Evolutionary conservation across 306 rosid genomes (phyloP).

Genomic region (Quercus robur): DNA sequence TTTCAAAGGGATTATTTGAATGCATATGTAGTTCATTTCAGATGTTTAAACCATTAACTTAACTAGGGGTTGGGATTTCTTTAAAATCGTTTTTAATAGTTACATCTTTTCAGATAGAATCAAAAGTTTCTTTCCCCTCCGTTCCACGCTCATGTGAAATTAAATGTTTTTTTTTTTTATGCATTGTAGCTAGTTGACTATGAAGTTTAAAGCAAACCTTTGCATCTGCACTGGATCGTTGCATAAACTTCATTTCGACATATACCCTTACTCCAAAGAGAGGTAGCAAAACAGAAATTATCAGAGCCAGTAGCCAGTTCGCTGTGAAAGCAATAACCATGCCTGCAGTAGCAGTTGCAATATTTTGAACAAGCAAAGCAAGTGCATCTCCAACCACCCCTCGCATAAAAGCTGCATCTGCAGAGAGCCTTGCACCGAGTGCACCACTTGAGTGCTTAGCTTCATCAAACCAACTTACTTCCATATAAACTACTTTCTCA

Average conservation of each 20-base stretch:
- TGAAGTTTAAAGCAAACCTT: slow-evolving; percentile 46
- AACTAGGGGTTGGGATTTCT: no score
- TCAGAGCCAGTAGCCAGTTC: slow-evolving; percentile 66
- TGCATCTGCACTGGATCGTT: slow-evolving; percentile 59
- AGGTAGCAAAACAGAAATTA: slow-evolving; percentile 54
- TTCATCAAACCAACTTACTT: slow-evolving; percentile 76
- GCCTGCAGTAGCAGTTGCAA: slow-evolving; percentile 44
- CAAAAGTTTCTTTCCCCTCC: background rate
- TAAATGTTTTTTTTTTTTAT: background rate
- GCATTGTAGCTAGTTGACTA: background rate
- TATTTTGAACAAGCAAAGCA: slow-evolving; percentile 55
- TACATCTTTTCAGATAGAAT: background rate
- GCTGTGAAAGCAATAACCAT: slow-evolving; percentile 60
- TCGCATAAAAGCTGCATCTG: slow-evolving; percentile 62
- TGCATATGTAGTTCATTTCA: background rate
- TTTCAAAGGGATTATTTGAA: background rate
- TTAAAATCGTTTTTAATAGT: background rate
- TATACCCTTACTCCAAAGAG: slow-evolving; percentile 45
- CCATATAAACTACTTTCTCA: slow-evolving; percentile 68
- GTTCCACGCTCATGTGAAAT: background rate
- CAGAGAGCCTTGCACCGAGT: slow-evolving; percentile 73
- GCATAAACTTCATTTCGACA: slow-evolving; percentile 49
- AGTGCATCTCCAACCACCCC: slow-evolving; percentile 73
- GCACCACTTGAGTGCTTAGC: slow-evolving; percentile 69
- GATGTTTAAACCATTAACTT: background rate